A percentile compares a stretch with the other conserved stretches of the same genome.
Conservation (phyloP, 2,329 filamentous ascomycete species). For the Colletotrichum sp. region DNA sequence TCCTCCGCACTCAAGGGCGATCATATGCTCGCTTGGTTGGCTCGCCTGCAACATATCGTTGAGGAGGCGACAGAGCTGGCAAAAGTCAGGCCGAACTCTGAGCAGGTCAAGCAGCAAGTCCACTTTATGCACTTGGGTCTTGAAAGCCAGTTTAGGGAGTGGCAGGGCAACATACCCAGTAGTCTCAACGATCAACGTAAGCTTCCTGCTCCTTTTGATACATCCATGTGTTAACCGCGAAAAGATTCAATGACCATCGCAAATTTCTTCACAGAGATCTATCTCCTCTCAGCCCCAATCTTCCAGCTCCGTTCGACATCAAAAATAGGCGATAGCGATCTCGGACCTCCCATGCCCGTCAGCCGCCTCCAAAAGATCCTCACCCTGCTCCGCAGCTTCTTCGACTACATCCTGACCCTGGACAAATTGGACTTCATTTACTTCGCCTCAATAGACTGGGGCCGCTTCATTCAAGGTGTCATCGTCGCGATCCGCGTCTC, state of each 20-base stretch:
- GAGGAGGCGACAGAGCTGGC: constrained; percentile 41
- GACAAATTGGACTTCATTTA: constrained; percentile 34
- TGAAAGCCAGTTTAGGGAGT: constrained; percentile 49
- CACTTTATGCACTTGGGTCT: constrained; percentile 52
- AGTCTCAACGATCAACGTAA: constrained; percentile 8
- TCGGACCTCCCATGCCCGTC: constrained; percentile 18
- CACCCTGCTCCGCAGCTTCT: constrained; percentile 30
- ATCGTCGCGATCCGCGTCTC: constrained; percentile 52
- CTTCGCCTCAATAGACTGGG: constrained; percentile 49
- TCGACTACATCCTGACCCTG: constrained; percentile 35
- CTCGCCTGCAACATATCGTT: constrained; percentile 43
- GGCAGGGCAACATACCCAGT: constrained; percentile 36
- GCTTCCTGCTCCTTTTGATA: constrained; percentile 32
- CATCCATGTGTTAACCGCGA: constrained; percentile 23
- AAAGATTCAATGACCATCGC: constrained; percentile 7
- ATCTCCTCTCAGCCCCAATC: constrained; percentile 42
- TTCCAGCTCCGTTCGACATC: neutral
- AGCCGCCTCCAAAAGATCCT: constrained; percentile 27
- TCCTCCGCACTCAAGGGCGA: constrained; percentile 43
- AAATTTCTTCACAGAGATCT: constrained; percentile 37
- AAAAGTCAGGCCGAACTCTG: constrained; percentile 25
- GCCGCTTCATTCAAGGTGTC: constrained; percentile 42
- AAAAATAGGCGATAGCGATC: constrained; percentile 16
- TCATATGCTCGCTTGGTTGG: constrained; percentile 46
- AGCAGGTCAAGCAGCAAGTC: constrained; percentile 42